Base-by-base conservation (phyloP, 257 asterid species). In the Penstemon barbatus region DNA sequence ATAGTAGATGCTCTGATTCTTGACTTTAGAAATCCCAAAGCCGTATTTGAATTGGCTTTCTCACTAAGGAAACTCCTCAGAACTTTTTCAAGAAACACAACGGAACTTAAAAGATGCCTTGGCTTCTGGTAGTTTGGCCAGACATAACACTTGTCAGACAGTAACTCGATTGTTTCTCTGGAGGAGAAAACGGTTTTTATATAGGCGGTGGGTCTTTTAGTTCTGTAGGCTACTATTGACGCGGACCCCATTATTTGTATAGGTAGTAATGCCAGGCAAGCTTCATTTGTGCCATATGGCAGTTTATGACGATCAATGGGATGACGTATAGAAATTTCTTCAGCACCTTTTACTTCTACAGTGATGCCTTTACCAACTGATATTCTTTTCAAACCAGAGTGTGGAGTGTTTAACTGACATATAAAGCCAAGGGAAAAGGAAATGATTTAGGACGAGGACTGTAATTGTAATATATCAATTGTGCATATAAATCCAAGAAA, bases 301-400 rank as follows among this genome's bases (percentile, higher is more conserved):
- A 49, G 69, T 42, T 75, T 79, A 63, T 71, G 71, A 54, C 50
- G 50, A 61, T 74, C 70, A 15, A 83, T 65, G 53, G 84, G 72
- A 40, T 74, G 81, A 69, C 79, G 72, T 59, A 83, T 61, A 65
- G 88, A 77, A 12, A 89, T 80, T 79, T 84, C 93, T 79, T 87
- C 75, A 8, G 95, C 95, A 4, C 86, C 85, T 70, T 74, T 76
- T 68, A 89, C 85, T 81, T 85, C 97, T 52, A 89, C 65, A 2
- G 86, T 81, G 65, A 92, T 86, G 72, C 96, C 98, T 82, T 92
- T 85, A 54, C 89, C 81, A 12, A 92, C 90, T 44, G 82, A 81
- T 61, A 89, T 81, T 68, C 82, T 80, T 62, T 83, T 79, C 80
- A 92, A 77, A 67, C 90, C 92, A 63, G 78, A 58, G 77, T 74